A percentile compares a stretch with the other conserved stretches of the same genome.
These are phyloP conservation scores for Kappamyces sp. DNA, from an alignment of 192 early-diverging fungal genomes.

Conservation along the genomic window DNA sequence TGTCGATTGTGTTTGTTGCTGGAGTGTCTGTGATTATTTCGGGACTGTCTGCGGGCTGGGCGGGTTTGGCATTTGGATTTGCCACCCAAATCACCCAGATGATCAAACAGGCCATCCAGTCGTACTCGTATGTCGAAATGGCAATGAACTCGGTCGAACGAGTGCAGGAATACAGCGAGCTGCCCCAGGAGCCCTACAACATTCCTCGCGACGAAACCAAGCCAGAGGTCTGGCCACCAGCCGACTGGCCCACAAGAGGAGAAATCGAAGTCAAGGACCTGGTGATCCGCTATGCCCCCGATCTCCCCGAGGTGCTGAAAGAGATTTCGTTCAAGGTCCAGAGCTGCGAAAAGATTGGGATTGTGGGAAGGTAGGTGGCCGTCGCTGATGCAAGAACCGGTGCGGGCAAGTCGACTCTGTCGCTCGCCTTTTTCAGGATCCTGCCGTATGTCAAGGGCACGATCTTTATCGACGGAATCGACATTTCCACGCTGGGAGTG, in stretches of 20 bases:
- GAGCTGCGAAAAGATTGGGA: constrained; percentile 40
- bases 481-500: constrained; percentile 52
- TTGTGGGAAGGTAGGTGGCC: constrained; percentile 19
- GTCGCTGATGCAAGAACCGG: constrained; percentile 49
- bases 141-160: constrained; percentile 37
- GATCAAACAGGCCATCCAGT: constrained; percentile 22
- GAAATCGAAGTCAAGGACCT: constrained; percentile 53
- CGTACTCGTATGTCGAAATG: constrained; percentile 27
- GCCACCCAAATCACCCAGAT: constrained; percentile 23
- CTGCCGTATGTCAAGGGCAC: constrained; percentile 46
- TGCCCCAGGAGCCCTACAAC: constrained; percentile 69
- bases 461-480: constrained; percentile 59
- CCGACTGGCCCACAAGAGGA: constrained; percentile 24
- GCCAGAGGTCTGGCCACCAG: constrained; percentile 35
- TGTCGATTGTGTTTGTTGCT: constrained; percentile 68
- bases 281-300: constrained; percentile 47
- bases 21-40: constrained; percentile 27
- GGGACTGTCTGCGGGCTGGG: constrained; percentile 18
- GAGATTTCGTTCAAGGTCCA: constrained; percentile 28
- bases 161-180: constrained; percentile 64
- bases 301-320: constrained; percentile 51
- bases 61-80: constrained; percentile 27
- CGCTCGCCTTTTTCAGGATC: constrained; percentile 65
- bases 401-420: constrained; percentile 66
- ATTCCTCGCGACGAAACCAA: constrained; percentile 37